A percentile compares a stretch with the other conserved stretches of the same genome.
Conservation (phyloP, 495 filamentous ascomycete species). For the Neurospora terricola region DNA sequence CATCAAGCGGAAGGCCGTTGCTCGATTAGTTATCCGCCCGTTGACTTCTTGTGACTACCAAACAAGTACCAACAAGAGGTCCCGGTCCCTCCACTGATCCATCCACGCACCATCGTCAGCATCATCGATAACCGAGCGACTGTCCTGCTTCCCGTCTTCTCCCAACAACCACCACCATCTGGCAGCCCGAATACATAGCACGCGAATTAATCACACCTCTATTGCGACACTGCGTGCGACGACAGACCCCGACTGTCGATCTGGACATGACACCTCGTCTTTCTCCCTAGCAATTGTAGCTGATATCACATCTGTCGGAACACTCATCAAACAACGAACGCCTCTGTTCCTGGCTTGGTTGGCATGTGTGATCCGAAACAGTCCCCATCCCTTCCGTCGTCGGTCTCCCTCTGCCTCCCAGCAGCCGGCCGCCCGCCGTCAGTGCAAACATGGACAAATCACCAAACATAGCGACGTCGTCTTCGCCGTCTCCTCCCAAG, state of each 20-base stretch:
- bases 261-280: neutral
- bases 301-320: constrained; percentile 8
- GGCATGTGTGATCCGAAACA: constrained; percentile 20
- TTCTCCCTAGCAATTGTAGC: neutral
- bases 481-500: constrained; percentile 8
- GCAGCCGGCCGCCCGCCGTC: constrained; percentile 3
- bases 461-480: constrained; percentile 10
- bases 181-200: neutral
- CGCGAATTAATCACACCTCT: neutral
- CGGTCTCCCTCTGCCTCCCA: constrained; percentile 2
- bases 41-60: constrained; percentile 1
- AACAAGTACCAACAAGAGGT: constrained; percentile 18
- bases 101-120: constrained; percentile 1
- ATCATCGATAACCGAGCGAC: neutral
- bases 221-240: neutral
- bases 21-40: neutral
- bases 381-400: constrained; percentile 8
- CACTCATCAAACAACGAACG: constrained; percentile 10
- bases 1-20: neutral
- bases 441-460: constrained; percentile 28
- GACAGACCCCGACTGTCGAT: neutral
- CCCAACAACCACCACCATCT: neutral
- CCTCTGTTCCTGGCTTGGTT: constrained; percentile 17
- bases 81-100: constrained; percentile 1
- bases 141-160: constrained; percentile 1